These are phyloP conservation scores for Globisporangium spiculum DNA, from an alignment of 352 stramenopile genomes.

Conservation along the genomic window DNA sequence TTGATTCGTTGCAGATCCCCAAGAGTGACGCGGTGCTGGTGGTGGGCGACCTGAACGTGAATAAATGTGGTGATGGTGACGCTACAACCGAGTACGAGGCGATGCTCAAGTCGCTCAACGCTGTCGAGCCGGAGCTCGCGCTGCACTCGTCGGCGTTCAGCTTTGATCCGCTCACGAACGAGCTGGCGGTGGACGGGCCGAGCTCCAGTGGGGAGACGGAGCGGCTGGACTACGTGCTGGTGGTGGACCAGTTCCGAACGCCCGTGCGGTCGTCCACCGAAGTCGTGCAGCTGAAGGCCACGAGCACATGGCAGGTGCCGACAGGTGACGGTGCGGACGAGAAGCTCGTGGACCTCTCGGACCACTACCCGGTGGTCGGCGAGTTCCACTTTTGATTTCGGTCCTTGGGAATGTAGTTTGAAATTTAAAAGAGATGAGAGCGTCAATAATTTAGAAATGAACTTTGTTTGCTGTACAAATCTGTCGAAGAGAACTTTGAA, in stretches of 20 bases:
- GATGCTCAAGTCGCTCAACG: conserved; percentile 48
- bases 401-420: neutral
- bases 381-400: conserved; percentile 49
- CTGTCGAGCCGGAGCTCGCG: conserved; percentile 29
- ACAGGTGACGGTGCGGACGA: conserved; percentile 17
- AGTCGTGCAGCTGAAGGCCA: conserved; percentile 59
- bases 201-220: conserved; percentile 58
- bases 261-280: conserved; percentile 25
- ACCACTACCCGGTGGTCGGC: conserved; percentile 63
- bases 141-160: conserved; percentile 41
- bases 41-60: conserved; percentile 64
- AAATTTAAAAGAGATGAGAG: neutral
- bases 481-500: no score
- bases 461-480: neutral
- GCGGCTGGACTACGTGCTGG: conserved; percentile 64
- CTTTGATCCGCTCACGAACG: conserved; percentile 64
- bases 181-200: conserved; percentile 48
- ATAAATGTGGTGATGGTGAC: conserved; percentile 24
- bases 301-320: conserved; percentile 30
- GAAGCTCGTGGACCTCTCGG: conserved; percentile 55
- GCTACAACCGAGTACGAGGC: conserved; percentile 31
- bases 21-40: conserved; percentile 48
- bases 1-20: conserved; percentile 44
- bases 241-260: conserved; percentile 31
- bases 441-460: conserved; percentile 1